Base-by-base conservation (phyloP, 2,329 filamentous ascomycete genomes). In the Neoarthrinium moseri region DNA sequence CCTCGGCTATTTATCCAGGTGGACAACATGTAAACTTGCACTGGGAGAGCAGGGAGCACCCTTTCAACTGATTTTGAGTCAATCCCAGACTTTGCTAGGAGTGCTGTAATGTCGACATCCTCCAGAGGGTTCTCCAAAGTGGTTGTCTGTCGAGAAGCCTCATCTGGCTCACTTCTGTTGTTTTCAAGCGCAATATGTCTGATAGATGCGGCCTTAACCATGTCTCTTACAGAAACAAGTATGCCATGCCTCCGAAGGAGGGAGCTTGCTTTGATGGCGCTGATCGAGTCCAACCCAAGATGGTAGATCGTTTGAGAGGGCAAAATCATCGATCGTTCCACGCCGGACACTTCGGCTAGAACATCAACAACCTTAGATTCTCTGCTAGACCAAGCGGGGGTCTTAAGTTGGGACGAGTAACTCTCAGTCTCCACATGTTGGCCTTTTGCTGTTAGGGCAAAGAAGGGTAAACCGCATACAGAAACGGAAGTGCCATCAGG, bases 211-310 rank as follows among this genome's bases (percentile, higher is more conserved):
- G 84, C 81, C 48, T 72, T 80, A 3, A 95, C 68, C 56, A 96
- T 80, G 30, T 89, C 80, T 33, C 86, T 84, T 3, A 92, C 86
- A 26, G 77, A 75, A 1, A 95, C 63, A 11, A 69, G 65, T 6
- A 96, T 65, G 0, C 74, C 79, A 33, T 74, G 67, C 53, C 80
- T 86, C 33, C 81, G 83, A 4, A 96, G 70, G 6, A 91, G 71
- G 0, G 85, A 78, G 7, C 84, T 82, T 4, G 91, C 83, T 58
- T 94, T 95, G 69, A 96, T 94, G 2, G 90, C 86, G 52, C 86
- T 92, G 63, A 96, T 95, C 0, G 91, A 96, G 62, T 96, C 91
- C 2, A 96, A 79, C 0, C 91, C 91, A 2, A 96, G 75, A 51
- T 94, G 84, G 63, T 94, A 95, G 11, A 96, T 78, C 0, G 78